Evolutionary conservation across 371 early-diverging fungal species (phyloP).

Genomic region (Saksenaea oblongispora): DNA sequence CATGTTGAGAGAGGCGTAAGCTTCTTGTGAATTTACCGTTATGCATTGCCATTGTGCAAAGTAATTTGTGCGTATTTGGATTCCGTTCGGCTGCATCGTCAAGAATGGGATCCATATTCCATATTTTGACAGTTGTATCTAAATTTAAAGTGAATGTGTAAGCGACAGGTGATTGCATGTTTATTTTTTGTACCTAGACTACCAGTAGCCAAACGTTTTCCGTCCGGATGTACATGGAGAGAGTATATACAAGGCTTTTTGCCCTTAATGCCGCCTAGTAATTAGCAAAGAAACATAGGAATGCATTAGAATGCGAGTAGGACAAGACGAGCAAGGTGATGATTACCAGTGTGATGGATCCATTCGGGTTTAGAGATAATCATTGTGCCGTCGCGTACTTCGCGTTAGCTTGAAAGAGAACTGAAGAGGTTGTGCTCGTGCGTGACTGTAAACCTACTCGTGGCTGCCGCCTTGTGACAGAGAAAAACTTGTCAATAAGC

Average conservation of each 20-base stretch:
- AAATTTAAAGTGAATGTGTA: slow-evolving; percentile 7
- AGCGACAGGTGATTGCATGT: background rate
- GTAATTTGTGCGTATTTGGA: slow-evolving; percentile 59
- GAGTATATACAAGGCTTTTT: slow-evolving; percentile 83
- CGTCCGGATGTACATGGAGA: slow-evolving; percentile 83
- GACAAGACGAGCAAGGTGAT: background rate
- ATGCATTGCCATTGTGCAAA: slow-evolving; percentile 84
- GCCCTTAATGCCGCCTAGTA: slow-evolving; percentile 45
- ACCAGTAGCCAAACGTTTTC: slow-evolving; percentile 84
- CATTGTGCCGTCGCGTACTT: slow-evolving; percentile 17
- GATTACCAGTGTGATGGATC: slow-evolving; percentile 25
- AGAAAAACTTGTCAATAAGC: slow-evolving; percentile 2
- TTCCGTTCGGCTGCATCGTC: slow-evolving; percentile 55
- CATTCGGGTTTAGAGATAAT: slow-evolving; percentile 28
- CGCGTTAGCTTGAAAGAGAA: slow-evolving; percentile 1
- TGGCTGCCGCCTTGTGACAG: slow-evolving; percentile 1
- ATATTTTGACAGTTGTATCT: slow-evolving; percentile 84
- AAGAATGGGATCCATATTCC: slow-evolving; percentile 76
- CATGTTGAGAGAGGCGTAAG: background rate
- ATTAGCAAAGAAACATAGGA: background rate
- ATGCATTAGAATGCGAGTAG: background rate
- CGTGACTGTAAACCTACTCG: slow-evolving; percentile 3
- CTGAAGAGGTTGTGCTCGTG: slow-evolving; percentile 2
- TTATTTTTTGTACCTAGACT: slow-evolving; percentile 65
- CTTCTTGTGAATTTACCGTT: slow-evolving; percentile 59